phyloP scores from a whole-genome alignment of 1,284 basidiomycete genomes.

The Kwoniella shivajii region DNA sequence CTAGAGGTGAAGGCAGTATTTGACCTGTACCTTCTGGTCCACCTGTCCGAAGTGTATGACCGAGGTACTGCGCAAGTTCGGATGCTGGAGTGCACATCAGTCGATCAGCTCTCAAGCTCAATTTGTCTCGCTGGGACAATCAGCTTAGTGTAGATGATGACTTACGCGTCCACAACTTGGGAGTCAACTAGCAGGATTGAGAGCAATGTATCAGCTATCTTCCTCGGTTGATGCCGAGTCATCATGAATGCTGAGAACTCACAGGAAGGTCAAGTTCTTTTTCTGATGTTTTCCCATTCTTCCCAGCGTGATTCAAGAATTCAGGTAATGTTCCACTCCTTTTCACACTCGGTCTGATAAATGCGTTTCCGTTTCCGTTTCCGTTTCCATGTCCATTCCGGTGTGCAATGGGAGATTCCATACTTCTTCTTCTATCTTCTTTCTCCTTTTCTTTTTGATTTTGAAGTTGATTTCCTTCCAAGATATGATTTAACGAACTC shows the following conservation, averaged over 20 bases:
- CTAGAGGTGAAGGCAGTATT: conserved; percentile 38
- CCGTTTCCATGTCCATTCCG: neutral
- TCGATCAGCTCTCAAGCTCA: neutral
- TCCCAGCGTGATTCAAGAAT: conserved; percentile 14
- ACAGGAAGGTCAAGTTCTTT: conserved; percentile 23
- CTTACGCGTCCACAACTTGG: conserved; percentile 43
- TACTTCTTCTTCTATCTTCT: conserved; percentile 29
- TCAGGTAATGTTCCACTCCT: conserved; percentile 31
- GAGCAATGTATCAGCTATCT: no score
- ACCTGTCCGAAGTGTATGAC: conserved; percentile 40
- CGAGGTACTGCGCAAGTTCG: conserved; percentile 44
- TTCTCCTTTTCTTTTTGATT: conserved; percentile 10
- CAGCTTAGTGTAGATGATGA: neutral
- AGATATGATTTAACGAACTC: conserved; percentile 21
- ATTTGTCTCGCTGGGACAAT: neutral
- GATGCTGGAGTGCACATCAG: conserved; percentile 4
- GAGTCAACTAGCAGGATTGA: no score
- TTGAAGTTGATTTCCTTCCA: conserved; percentile 1
- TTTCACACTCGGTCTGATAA: conserved; percentile 21
- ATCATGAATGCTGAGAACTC: no score
- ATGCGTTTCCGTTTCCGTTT: no score
- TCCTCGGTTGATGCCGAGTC: no score
- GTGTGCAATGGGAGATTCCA: conserved; percentile 24
- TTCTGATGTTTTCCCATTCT: neutral
- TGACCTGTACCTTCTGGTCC: conserved; percentile 40